Base-by-base conservation (phyloP, 495 filamentous ascomycete species). In the Aspergillus ostianus region DNA sequence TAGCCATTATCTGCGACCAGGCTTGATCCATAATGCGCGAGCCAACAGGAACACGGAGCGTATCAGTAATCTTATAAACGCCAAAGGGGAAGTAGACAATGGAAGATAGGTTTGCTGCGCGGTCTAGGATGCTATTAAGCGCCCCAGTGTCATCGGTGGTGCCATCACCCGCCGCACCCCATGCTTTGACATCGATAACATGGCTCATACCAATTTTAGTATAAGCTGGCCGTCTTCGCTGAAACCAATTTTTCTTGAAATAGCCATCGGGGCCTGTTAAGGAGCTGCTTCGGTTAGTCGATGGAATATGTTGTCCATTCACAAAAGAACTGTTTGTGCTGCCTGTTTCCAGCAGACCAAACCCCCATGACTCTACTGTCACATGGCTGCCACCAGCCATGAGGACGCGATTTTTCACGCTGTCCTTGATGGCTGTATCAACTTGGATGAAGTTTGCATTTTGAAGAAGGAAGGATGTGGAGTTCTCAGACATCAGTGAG, bases 71-170 rank as follows among this genome's bases (percentile, higher is more conserved):
- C 13, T 91, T 67, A 71, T 96, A 96, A n/a, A 85, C 83, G 32
- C 92, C 92, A 61, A 89, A 85, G 64, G 91, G 88, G 67, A 97
- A 91, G 76, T 86, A 96, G 55, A 95, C 80, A 55, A 96, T 74
- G 49, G 65, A 51, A 19, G 48, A 51, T 13, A 9, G 12, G 20
- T 51, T 51, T 0, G 70, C 64, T 85, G 85, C 85, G 53, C 71
- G 78, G 64, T 88, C 77, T 55, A 91, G 77, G 47, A 87, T 77
- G 3, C 72, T 72, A 65, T 97, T 90, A 57, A 97, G 68, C 30
- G 72, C 75, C 1, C 64, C 67, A 9, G 77, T 78, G 51, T 84
- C 81, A 63, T 85, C 81, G 0, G 80, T 79, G 0, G 44, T 57
- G 7, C 83, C 83, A 61, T 84, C 90, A 56, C 92, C 91, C 63